Base-by-base conservation (phyloP, 163 green algal genomes). In the Chlorella variabilis region DNA sequence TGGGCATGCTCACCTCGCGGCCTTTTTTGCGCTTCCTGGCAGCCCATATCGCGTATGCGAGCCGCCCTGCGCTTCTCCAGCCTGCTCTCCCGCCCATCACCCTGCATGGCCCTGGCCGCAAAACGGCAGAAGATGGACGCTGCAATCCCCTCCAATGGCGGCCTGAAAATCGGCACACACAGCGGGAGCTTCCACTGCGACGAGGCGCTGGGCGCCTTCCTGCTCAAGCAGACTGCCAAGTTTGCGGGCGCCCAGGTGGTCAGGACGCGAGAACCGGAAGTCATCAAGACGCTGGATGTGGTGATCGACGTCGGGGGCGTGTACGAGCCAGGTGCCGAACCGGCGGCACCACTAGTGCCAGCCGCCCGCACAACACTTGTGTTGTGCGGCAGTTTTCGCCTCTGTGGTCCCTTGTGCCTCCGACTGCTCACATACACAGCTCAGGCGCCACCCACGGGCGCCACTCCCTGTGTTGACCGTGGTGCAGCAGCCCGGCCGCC, bases 161-260 rank as follows among this genome's bases (percentile, higher is more conserved):
- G 27, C 29, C 34, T n/a, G 11, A 65, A 45, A 25, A 77, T 77
- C 70, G 70, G 94, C 42, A 99, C 96, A 0, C 96, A 99, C 86
- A 93, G 88, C 34, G 97, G 97, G 27, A 92, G 90, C 3, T 99
- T 99, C 81, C 97, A 99, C 84, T 99, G 96, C 90, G 97, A 99
- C 82, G 97, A 99, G 86, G 96, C 95, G 0, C 87, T 99, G 25
- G 97, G 95, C 5, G 98, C 94, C 88, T 98, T 91, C 88, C 73
- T 99, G 86, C 86, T 99, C 7, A 82, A 87, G 42, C 89, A 93
- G 42, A 98, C 93, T 2, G 20, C 84, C 1, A 20, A 81, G 15
- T 99, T 95, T 77, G 77, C 69, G 11, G 86, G 91, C 42, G 91
- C 89, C 8, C 75, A 88, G 3, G 75, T 99, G 21, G 88, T 97